Percentiles rank a stretch among this genome's conserved stretches.
phyloP scores from a whole-genome alignment of 129 eudicot species.

The Dittrichia graveolens region DNA sequence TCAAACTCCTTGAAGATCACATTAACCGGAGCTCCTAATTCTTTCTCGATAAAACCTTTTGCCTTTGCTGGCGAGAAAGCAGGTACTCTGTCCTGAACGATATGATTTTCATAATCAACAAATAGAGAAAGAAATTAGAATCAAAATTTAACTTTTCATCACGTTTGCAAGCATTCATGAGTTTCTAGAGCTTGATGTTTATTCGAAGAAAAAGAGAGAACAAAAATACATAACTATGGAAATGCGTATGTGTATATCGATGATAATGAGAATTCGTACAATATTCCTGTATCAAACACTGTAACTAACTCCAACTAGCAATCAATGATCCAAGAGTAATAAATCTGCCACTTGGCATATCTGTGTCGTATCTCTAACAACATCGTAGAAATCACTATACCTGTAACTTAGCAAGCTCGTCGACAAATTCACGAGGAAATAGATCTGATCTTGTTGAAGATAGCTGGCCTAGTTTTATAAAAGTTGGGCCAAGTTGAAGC shows the following conservation, averaged over 20 bases:
- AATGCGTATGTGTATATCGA: too few relatives aligned
- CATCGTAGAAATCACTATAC: slow-evolving; percentile 35
- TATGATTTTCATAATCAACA: slow-evolving; percentile 25
- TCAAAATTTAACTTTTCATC: slow-evolving; percentile 14
- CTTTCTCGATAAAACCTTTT: slow-evolving; percentile 63
- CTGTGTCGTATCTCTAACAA: too few relatives aligned
- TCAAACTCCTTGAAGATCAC: slow-evolving; percentile 80
- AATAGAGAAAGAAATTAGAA: background rate
- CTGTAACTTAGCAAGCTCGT: slow-evolving; percentile 97
- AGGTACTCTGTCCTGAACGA: slow-evolving; percentile 88
- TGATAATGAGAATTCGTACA: too few relatives aligned
- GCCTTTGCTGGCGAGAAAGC: slow-evolving; percentile 88
- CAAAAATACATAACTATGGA: too few relatives aligned
- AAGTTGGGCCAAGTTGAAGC: slow-evolving; percentile 94
- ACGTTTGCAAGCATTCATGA: background rate
- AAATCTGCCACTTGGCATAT: too few relatives aligned
- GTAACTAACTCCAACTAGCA: too few relatives aligned
- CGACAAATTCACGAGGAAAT: slow-evolving; percentile 90
- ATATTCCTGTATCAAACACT: too few relatives aligned
- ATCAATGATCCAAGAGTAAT: background rate
- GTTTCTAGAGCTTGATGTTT: too few relatives aligned
- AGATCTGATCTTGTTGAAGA: slow-evolving; percentile 95
- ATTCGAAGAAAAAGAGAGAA: too few relatives aligned
- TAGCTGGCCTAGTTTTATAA: slow-evolving; percentile 89
- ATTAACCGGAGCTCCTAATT: slow-evolving; percentile 85